Base-by-base conservation (phyloP, 495 filamentous ascomycete genomes). In the Aspergillus saccharolyticus region DNA sequence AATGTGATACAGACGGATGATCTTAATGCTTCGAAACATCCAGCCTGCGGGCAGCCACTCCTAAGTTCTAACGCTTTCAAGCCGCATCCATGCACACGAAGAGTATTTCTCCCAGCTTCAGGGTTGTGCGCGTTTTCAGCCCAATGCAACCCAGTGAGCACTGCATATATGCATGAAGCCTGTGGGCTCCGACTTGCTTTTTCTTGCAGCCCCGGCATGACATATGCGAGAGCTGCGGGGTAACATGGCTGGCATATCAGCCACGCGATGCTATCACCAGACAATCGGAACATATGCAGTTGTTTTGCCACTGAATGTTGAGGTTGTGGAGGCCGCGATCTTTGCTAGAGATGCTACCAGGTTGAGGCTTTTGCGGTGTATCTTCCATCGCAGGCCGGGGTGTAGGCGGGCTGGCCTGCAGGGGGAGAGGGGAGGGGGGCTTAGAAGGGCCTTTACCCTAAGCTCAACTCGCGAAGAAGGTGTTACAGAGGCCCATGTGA, bases 201-300 rank as follows among this genome's bases (percentile, higher is more conserved):
- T 50, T 50, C 46, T 28, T 50, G 22, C 47, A 33, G 28, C 47
- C 47, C 47, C 47, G 21, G 22, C 21, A 25, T 18, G 47, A 50
- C 44, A 50, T 28, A 14, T 16, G n/a, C 39, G 43, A 15, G 46
- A 20, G 30, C 33, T 54, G 56, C 56, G 56, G 56, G 56, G 56
- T 59, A 59, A 50, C 25, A 49, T 18, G 46, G n/a, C 47, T 44
- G 33, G n/a, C 46, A 33, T 25, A 33, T 25, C 5, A 60, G 58
- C 58, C 58, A 61, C 58, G 58, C 47, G 58, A 61, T 61, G 18
- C 49, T 25, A 54, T 61, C 58, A 61, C 58, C 59, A 55, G 59
- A 61, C 54, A 56, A 50, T 42, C 33, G 25, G 44, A 24, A 44
- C 48, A 53, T 48, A 56, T 59, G 33, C 33, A 25, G n/a, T 53